Evolutionary conservation across 192 early-diverging fungal genomes (phyloP).

Genomic region (Spinellus fusiger): DNA sequence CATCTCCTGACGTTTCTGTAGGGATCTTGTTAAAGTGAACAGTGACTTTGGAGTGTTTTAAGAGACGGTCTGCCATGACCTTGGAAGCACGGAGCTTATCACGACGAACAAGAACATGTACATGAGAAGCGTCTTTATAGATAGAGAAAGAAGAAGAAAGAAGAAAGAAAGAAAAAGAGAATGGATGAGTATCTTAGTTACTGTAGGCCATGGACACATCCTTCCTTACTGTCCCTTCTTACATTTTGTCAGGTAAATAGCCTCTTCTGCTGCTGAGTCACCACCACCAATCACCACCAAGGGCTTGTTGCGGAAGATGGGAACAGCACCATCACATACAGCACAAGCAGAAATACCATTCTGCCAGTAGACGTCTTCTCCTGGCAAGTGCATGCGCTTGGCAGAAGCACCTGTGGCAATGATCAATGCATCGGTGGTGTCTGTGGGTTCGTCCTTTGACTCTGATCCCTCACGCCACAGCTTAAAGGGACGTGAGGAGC

Average conservation of each 20-base stretch:
- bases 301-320: conserved; percentile 94
- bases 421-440: conserved; percentile 79
- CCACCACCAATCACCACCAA: conserved; percentile 95
- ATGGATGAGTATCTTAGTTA: too few relatives aligned
- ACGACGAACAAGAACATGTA: conserved; percentile 90
- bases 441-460: conserved; percentile 58
- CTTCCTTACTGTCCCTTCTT: too few relatives aligned
- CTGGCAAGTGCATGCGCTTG: conserved; percentile 81
- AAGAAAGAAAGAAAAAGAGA: too few relatives aligned
- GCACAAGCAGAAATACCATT: conserved; percentile 99
- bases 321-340: conserved; percentile 97
- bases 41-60: conserved; percentile 85
- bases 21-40: conserved; percentile 88
- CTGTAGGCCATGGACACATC: too few relatives aligned
- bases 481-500: conserved; percentile 75
- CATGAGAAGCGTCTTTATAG: conserved; percentile 67
- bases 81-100: conserved; percentile 95
- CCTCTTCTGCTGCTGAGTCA: conserved; percentile 95
- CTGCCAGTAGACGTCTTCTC: conserved; percentile 95
- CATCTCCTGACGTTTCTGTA: conserved; percentile 82
- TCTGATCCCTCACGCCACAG: conserved; percentile 83
- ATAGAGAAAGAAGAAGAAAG: conserved; percentile 7
- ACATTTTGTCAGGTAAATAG: conserved; percentile 93
- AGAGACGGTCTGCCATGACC: conserved; percentile 90
- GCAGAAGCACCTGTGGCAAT: conserved; percentile 99